phyloP scores from a whole-genome alignment of 2,329 filamentous ascomycete genomes.

The Xylaria sp. region DNA sequence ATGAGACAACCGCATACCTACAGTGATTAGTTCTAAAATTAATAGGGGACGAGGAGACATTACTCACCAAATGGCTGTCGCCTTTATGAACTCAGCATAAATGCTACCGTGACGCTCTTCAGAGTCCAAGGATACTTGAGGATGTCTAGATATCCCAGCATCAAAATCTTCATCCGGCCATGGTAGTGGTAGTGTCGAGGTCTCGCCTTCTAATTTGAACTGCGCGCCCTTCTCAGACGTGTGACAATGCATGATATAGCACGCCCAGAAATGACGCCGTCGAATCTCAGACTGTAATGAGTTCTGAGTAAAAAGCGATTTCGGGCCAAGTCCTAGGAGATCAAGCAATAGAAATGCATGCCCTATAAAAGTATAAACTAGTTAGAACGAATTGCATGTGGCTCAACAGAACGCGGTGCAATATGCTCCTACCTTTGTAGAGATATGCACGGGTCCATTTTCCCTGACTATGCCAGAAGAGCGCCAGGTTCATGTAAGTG shows the following conservation, averaged over 20 bases:
- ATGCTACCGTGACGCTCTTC: constrained; percentile 3
- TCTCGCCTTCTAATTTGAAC: constrained; percentile 7
- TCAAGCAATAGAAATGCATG: constrained; percentile 24
- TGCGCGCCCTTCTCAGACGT: constrained; percentile 6
- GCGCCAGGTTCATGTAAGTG: constrained; percentile 20
- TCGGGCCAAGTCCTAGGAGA: constrained; percentile 22
- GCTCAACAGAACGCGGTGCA: neutral
- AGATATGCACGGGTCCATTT: constrained; percentile 4
- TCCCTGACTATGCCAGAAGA: constrained; percentile 22
- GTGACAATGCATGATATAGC: constrained; percentile 23
- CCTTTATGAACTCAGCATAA: constrained; percentile 18
- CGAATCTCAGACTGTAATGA: constrained; percentile 22
- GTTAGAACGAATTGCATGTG: neutral
- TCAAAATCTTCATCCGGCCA: constrained; percentile 23
- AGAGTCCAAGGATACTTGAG: constrained; percentile 5
- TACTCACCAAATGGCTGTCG: constrained; percentile 16
- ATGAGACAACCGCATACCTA: constrained; percentile 15
- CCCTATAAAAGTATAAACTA: neutral
- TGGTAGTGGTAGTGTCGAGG: constrained; percentile 7
- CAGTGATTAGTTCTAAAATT: neutral
- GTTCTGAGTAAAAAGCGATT: neutral
- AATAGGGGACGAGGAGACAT: neutral
- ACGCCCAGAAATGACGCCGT: constrained; percentile 18
- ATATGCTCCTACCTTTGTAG: constrained; percentile 9
- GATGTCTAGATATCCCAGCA: neutral